Evolutionary conservation across 2,329 filamentous ascomycete genomes (phyloP).

Genomic region (Cadophora luteo-olivacea): DNA sequence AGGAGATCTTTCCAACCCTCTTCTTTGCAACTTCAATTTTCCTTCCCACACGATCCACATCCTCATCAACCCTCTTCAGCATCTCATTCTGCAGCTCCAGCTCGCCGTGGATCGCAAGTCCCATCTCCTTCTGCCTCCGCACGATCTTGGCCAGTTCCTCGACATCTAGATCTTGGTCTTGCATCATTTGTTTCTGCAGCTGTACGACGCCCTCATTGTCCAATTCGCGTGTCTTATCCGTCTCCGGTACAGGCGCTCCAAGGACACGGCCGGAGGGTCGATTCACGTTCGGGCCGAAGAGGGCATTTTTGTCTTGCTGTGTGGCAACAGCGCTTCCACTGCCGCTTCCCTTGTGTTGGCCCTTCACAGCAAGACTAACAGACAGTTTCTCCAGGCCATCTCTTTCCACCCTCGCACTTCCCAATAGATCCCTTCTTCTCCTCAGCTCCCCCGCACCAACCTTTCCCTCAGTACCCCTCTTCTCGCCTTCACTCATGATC

Average conservation of each 20-base stretch:
- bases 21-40: slow-evolving; percentile 80
- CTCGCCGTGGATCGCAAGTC: slow-evolving; percentile 76
- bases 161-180: slow-evolving; percentile 77
- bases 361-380: slow-evolving; percentile 60
- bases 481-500: slow-evolving; percentile 57
- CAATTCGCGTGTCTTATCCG: slow-evolving; percentile 75
- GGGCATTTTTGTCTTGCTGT: slow-evolving; percentile 50
- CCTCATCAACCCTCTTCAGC: slow-evolving; percentile 70
- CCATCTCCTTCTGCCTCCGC: slow-evolving; percentile 77
- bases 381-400: slow-evolving; percentile 78
- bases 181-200: slow-evolving; percentile 76
- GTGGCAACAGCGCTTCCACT: slow-evolving; percentile 39
- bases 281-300: slow-evolving; percentile 52
- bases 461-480: slow-evolving; percentile 38
- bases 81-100: slow-evolving; percentile 74
- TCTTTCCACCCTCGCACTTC: slow-evolving; percentile 73
- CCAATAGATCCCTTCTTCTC: slow-evolving; percentile 72
- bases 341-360: slow-evolving; percentile 40
- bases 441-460: slow-evolving; percentile 79
- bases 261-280: slow-evolving; percentile 67
- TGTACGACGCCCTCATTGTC: slow-evolving; percentile 78
- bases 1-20: slow-evolving; percentile 67
- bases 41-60: slow-evolving; percentile 67
- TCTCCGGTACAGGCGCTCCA: slow-evolving; percentile 76
- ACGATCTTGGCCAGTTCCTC: slow-evolving; percentile 73